A percentile compares a stretch with the other conserved stretches of the same genome.
These are phyloP conservation scores for Simplicillium sp. DNA, from an alignment of 2,329 filamentous ascomycete genomes.

Conservation along the genomic window DNA sequence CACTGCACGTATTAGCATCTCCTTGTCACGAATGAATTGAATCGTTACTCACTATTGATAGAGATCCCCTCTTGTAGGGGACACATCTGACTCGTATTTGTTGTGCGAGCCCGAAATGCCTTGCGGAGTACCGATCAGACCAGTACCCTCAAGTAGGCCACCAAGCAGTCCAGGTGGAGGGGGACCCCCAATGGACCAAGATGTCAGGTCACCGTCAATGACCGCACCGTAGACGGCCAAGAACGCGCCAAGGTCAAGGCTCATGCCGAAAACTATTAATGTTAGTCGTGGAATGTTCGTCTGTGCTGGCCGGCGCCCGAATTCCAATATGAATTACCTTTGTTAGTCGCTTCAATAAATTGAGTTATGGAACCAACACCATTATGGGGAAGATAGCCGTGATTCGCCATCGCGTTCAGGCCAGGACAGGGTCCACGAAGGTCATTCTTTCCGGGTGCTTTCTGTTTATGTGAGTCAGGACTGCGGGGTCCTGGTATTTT, in stretches of 20 bases:
- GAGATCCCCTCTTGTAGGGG: background rate
- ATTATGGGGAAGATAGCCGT: too few species aligned
- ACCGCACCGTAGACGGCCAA: background rate
- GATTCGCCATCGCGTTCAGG: background rate
- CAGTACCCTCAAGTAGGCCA: background rate
- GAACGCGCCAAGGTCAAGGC: background rate
- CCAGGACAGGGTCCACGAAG: background rate
- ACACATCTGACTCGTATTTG: background rate
- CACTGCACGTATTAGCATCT: too few species aligned
- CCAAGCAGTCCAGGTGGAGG: too few species aligned
- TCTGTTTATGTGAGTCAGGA: too few species aligned
- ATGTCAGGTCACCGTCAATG: background rate
- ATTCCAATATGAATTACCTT: too few species aligned
- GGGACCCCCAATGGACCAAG: background rate
- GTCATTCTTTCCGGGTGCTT: background rate
- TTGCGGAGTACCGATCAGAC: background rate
- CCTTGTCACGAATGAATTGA: too few species aligned
- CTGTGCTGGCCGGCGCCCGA: too few species aligned
- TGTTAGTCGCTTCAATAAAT: background rate
- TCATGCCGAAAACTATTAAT: background rate
- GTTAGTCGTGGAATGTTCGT: too few species aligned
- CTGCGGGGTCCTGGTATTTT: too few species aligned
- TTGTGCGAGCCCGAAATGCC: background rate
- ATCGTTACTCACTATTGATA: too few species aligned
- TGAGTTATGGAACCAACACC: background rate